Conservation (phyloP, 129 eudicot genomes). For the Arctium lappa region DNA sequence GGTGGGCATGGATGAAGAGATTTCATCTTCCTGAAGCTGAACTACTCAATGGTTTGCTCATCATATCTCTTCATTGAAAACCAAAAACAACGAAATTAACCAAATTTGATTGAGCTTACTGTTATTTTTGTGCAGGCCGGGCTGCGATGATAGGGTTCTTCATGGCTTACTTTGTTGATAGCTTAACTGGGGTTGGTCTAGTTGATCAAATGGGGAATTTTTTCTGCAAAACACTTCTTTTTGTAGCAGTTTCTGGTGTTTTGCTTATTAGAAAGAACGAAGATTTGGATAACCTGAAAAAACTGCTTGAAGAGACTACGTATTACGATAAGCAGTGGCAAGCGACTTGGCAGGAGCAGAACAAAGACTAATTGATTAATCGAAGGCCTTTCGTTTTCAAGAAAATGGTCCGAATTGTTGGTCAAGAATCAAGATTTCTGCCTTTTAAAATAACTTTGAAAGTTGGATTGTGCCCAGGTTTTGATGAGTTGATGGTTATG, state of each 20-base stretch:
- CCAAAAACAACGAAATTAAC: background rate
- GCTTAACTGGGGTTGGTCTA: slow-evolving; percentile 78
- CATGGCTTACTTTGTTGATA: slow-evolving; percentile 81
- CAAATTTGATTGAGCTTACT: background rate
- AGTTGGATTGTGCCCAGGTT: too few species aligned
- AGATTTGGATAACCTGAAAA: slow-evolving; percentile 65
- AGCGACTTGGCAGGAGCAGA: slow-evolving; percentile 84
- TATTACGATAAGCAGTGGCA: slow-evolving; percentile 93
- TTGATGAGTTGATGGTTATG: background rate
- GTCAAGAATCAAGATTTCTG: background rate
- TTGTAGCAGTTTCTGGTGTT: slow-evolving; percentile 65
- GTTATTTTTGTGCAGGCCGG: slow-evolving; percentile 48
- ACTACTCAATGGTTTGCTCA: slow-evolving; percentile 52
- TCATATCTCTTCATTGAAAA: background rate
- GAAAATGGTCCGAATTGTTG: background rate
- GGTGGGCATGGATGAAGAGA: slow-evolving; percentile 83
- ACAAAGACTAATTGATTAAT: background rate
- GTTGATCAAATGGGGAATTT: slow-evolving; percentile 85
- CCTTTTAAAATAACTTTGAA: background rate
- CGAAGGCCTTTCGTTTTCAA: background rate
- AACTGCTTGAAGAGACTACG: slow-evolving; percentile 70
- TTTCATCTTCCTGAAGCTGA: slow-evolving; percentile 88
- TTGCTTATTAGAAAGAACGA: slow-evolving; percentile 68
- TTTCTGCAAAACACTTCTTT: slow-evolving; percentile 77
- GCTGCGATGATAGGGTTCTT: slow-evolving; percentile 92